Base-by-base conservation (phyloP, 257 asterid genomes). In the Penstemon eatonii region DNA sequence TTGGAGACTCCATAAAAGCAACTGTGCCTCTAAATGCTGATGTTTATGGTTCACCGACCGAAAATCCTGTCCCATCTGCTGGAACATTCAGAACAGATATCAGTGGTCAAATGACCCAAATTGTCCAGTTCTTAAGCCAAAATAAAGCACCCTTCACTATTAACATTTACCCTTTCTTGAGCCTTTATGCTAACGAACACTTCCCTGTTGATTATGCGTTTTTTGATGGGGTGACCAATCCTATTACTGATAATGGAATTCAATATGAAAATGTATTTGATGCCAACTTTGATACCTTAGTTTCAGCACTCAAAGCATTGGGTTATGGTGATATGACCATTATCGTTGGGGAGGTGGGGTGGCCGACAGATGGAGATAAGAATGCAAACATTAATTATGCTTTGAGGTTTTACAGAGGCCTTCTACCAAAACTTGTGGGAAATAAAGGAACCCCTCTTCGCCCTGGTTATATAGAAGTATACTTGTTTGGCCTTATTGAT, bases 11-110 rank as follows among this genome's bases (percentile, higher is more conserved):
- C 68, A 79, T 86, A 43, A 88, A 88, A 71, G 96, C 93, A 36
- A 88, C 91, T 3, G 96, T 88, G 40, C 94, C 96, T 36, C 65
- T 83, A 65, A 88, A 88, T 51, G 96, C 96, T 39, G 96, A 88
- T 58, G 91, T 88, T 8, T 88, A 88, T 37, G 85, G 80, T 60
- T 86, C 96, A 12, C 96, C 94, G 0, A 66, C 39, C 2, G n/a
- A 33, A 54, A 86, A 84, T 73, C 87, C 93, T 4, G 82, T 76
- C 49, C 96, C 96, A 0, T 88, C 96, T 2, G 91, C 91, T 12
- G 96, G 96, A 60, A 73, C 75, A 15, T 86, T 88, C 72, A 83
- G 96, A 10, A 8, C 75, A 1, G 96, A 86, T 60, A 88, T 88
- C 68, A 10, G 36, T 12, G 67, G 59, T 11, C 88, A 79, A 44